Evolutionary conservation across 805 yeast species (phyloP).

Genomic region (Metschnikowia reukaufii): DNA sequence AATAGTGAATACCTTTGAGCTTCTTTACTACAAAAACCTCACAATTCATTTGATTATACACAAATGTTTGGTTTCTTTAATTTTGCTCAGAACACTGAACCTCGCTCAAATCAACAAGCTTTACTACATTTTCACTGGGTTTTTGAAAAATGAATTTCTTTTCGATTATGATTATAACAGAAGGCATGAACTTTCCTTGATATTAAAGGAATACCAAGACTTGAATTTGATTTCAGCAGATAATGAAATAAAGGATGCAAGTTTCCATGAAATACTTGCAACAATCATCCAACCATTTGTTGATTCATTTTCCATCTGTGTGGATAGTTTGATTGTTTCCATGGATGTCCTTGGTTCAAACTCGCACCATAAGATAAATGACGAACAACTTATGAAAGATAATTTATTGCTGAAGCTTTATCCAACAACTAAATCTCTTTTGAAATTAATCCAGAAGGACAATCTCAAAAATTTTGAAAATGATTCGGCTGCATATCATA

Average conservation of each 20-base stretch:
- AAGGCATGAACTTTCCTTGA: constrained; percentile 27
- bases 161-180: constrained; percentile 40
- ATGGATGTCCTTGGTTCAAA: constrained; percentile 13
- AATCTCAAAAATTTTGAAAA: constrained; percentile 17
- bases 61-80: constrained; percentile 52
- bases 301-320: constrained; percentile 33
- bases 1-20: constrained; percentile 52
- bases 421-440: constrained; percentile 19
- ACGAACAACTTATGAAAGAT: constrained; percentile 27
- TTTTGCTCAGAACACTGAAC: constrained; percentile 28
- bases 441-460: constrained; percentile 19
- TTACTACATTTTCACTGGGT: constrained; percentile 36
- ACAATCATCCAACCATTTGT: constrained; percentile 36
- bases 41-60: constrained; percentile 54
- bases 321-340: constrained; percentile 20
- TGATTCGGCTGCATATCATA: constrained; percentile 18
- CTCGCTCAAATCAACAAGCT: constrained; percentile 25
- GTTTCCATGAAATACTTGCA: constrained; percentile 26
- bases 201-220: constrained; percentile 23
- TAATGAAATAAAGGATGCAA: constrained; percentile 24
- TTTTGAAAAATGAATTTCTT: constrained; percentile 43
- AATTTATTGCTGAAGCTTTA: constrained; percentile 23
- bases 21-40: constrained; percentile 58
- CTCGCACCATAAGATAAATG: constrained; percentile 17
- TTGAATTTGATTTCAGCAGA: constrained; percentile 19